Evolutionary conservation across 495 filamentous ascomycete genomes (phyloP), one percentile per base, ranked within the genome.

Genomic region (Saxophila tyrrhenica): DNA sequence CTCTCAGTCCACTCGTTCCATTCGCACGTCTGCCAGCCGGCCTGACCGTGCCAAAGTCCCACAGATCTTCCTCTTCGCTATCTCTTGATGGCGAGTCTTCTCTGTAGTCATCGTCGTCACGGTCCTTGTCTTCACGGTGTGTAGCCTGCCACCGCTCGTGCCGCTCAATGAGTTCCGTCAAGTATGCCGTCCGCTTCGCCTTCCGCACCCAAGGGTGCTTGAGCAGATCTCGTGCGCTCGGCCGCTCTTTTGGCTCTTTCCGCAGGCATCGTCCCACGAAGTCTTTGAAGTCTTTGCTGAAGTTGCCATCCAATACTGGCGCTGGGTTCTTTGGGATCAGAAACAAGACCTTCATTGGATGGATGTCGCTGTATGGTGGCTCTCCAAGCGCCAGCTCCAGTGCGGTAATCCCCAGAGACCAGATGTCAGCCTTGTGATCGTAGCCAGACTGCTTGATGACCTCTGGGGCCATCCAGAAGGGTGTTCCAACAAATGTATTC

Each of bases 391-490:
- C 90, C 56, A 98, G 69, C 65, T 98, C 92, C 51, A 98, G 81
- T 3, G 92, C 91, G 0, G 92, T 97, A 63, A 98, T 97, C 11
- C 92, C 92, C n/a, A 98, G 72, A 22, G 94, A 97, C 92, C 92
- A 98, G 54, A 98, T 95, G 65, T 98, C 92, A 5, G 92, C 94
- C 72, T 97, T 98, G 71, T 94, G 89, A 63, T 96, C 91, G 69
- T 98, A 98, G 39, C 92, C 92, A 49, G 87, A 92, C 66, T 95
- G 89, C 72, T 95, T 95, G 69, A 98, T 98, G 25, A 98, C 92
- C 68, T 98, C 92, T 9, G 92, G 92, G 3, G 92, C 92, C 92
- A 98, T 98, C 92, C 92, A 98, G 70, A 96, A 98, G 0, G 92
- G 92, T 1, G 92, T 97, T 15, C 92, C 92, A 21, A 98, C 92